Evolutionary conservation across 139 green algal genomes (phyloP).

Genomic region (Closterium sp.): DNA sequence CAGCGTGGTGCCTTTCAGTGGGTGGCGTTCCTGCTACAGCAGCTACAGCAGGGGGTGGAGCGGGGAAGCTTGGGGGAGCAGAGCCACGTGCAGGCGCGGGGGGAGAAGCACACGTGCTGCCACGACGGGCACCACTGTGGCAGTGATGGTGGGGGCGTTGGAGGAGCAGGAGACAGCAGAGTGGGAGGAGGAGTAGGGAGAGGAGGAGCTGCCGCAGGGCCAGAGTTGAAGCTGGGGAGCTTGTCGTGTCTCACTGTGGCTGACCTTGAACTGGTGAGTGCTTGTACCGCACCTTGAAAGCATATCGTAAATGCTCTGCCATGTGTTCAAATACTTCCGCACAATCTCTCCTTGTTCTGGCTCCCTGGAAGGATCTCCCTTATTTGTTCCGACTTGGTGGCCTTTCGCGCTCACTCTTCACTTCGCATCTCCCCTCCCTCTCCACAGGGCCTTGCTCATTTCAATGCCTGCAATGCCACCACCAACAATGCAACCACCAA

Average conservation of each 20-base stretch:
- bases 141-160: not conserved
- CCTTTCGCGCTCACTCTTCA: not conserved
- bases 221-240: not conserved
- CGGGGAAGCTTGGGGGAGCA: not conserved
- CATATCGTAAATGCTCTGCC: not conserved
- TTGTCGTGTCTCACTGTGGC: not conserved
- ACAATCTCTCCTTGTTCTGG: too few relatives aligned
- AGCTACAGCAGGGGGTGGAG: not conserved
- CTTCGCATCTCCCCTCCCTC: not conserved
- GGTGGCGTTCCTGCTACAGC: not conserved
- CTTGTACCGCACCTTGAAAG: not conserved
- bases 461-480: not conserved
- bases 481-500: not conserved
- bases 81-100: not conserved
- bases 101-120: not conserved
- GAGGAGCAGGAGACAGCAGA: not conserved
- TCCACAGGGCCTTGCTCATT: not conserved
- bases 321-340: too few relatives aligned
- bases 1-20: not conserved
- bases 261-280: not conserved
- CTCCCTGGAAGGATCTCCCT: too few relatives aligned
- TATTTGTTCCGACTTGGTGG: not conserved
- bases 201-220: not conserved
- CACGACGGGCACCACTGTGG: not conserved
- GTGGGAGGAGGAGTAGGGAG: not conserved